A percentile compares a stretch with the other conserved stretches of the same genome.
Conservation (phyloP, 2,329 filamentous ascomycete genomes). For the Xylaria polymorpha region DNA sequence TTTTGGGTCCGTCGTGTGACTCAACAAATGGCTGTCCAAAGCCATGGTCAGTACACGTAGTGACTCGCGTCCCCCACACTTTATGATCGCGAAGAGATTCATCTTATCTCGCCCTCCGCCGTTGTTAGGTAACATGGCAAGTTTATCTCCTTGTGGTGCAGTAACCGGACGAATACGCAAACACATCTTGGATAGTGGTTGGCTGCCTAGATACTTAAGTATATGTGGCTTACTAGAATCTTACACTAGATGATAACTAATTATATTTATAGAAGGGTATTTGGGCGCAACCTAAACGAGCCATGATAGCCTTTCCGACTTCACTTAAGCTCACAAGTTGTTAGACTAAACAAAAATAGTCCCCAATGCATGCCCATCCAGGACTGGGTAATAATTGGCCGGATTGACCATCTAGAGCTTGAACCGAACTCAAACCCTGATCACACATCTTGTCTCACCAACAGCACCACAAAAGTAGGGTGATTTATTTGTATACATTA, state of each 20-base stretch:
- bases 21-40: background rate
- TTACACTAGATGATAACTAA: background rate
- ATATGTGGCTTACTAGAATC: background rate
- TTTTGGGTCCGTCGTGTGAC: background rate
- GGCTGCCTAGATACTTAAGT: no score
- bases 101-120: background rate
- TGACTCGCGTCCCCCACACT: background rate
- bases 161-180: background rate
- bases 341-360: background rate
- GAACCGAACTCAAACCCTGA: background rate
- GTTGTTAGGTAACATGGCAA: no score
- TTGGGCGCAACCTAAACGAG: background rate
- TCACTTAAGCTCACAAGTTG: background rate
- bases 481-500: background rate
- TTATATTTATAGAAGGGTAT: background rate
- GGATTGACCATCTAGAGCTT: background rate
- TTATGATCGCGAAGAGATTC: background rate
- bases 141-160: background rate
- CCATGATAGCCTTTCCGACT: background rate
- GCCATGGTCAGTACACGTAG: background rate
- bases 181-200: background rate
- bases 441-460: background rate
- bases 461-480: background rate
- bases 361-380: background rate
- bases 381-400: background rate